phyloP scores from a whole-genome alignment of 129 eudicot species.

The Ambrosia trifida region DNA sequence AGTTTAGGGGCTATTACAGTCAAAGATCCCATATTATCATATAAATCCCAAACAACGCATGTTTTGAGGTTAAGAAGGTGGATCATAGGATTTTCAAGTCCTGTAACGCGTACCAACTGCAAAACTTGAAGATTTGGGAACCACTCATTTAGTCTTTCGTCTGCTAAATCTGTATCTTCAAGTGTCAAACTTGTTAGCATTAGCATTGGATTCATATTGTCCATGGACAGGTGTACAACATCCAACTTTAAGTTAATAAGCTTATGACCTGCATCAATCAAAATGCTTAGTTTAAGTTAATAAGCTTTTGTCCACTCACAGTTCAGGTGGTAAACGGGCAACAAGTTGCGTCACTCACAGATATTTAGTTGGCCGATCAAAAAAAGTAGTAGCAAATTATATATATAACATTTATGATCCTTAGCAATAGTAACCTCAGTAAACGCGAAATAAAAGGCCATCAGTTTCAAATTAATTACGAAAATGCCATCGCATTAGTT shows the following conservation, averaged over 20 bases:
- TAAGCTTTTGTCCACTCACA: too few species aligned
- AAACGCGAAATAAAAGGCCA: too few species aligned
- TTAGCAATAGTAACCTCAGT: too few species aligned
- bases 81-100: not conserved
- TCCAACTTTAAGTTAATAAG: constrained; percentile 41
- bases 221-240: constrained; percentile 52
- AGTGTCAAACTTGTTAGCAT: not conserved
- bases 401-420: too few species aligned
- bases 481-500: too few species aligned
- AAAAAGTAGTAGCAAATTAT: too few species aligned
- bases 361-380: too few species aligned
- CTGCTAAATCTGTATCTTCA: not conserved
- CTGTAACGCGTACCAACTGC: not conserved
- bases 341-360: too few species aligned
- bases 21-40: not conserved
- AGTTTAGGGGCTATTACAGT: constrained; percentile 11
- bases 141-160: not conserved
- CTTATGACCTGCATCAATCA: constrained; percentile 45
- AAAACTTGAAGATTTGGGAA: constrained; percentile 14
- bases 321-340: too few species aligned
- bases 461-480: too few species aligned
- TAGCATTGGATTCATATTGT: too few species aligned
- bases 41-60: not conserved
- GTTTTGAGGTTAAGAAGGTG: constrained; percentile 11
- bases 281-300: not conserved